Conservation (phyloP, 352 stramenopile species). For the Globisporangium heterothallicum region DNA sequence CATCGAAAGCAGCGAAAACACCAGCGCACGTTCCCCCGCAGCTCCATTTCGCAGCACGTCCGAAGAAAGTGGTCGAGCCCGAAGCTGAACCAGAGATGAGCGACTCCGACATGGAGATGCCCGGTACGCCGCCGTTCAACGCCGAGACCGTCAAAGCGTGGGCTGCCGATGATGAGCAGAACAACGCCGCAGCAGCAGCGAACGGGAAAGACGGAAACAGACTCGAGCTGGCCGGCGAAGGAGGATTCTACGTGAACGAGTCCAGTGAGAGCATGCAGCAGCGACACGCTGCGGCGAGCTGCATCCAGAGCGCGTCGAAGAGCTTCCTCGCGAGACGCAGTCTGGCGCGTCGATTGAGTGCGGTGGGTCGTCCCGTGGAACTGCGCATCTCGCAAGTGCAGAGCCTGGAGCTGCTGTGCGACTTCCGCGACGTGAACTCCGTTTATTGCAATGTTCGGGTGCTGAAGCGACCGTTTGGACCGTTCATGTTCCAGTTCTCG, state of each 20-base stretch:
- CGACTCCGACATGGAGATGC: slow-evolving; percentile 35
- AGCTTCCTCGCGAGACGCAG: slow-evolving; percentile 30
- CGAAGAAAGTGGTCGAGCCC: slow-evolving; percentile 9
- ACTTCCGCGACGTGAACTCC: slow-evolving; percentile 61
- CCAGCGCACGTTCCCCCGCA: slow-evolving; percentile 4
- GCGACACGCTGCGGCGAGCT: slow-evolving; percentile 26
- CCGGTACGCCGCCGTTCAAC: slow-evolving; percentile 59
- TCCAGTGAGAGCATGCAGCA: slow-evolving; percentile 21
- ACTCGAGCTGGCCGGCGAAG: slow-evolving; percentile 6
- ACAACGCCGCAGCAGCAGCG: too few relatives aligned
- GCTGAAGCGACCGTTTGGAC: slow-evolving; percentile 81
- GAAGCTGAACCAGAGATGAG: slow-evolving; percentile 22
- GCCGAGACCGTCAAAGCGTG: slow-evolving; percentile 27
- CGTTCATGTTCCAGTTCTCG: slow-evolving; percentile 86
- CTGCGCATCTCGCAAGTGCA: slow-evolving; percentile 37
- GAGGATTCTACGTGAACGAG: slow-evolving; percentile 18
- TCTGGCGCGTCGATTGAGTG: slow-evolving; percentile 40
- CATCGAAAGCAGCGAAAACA: not conserved
- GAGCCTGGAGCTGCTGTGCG: slow-evolving; percentile 67
- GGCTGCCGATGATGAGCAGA: slow-evolving; percentile 16
- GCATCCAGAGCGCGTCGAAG: slow-evolving; percentile 31
- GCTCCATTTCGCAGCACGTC: slow-evolving; percentile 3
- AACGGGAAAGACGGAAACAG: not conserved
- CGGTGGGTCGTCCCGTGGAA: slow-evolving; percentile 56
- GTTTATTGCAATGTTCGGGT: slow-evolving; percentile 76